Conservation (phyloP, 2,329 filamentous ascomycete genomes). For the Diaporthe eres region DNA sequence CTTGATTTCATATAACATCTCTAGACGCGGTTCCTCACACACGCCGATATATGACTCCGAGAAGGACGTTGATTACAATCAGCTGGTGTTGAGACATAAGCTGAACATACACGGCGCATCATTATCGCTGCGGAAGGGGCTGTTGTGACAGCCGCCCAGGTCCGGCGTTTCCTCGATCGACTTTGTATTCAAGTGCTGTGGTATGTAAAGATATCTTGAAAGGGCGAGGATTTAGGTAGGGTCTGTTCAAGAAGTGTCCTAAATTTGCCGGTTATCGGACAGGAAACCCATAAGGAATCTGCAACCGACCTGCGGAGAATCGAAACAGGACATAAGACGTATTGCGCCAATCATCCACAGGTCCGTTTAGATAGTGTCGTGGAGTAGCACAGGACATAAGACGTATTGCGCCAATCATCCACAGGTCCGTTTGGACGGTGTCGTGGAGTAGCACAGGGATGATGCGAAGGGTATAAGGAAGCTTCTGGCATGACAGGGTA, state of each 20-base stretch:
- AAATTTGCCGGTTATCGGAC: not conserved
- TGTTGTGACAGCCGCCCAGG: too few relatives aligned
- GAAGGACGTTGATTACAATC: too few relatives aligned
- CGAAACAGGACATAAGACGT: conserved; percentile 14
- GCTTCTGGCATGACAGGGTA: conserved; percentile 15
- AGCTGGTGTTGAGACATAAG: too few relatives aligned
- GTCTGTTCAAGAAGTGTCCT: not conserved
- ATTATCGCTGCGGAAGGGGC: too few relatives aligned
- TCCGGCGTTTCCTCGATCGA: too few relatives aligned
- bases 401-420: too few relatives aligned
- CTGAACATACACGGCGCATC: too few relatives aligned
- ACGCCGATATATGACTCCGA: too few relatives aligned
- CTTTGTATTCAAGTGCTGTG: not conserved
- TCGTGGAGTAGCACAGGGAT: conserved; percentile 1
- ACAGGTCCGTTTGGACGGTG: too few relatives aligned
- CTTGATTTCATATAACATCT: too few relatives aligned
- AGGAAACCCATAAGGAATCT: conserved; percentile 13
- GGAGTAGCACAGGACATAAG: not conserved
- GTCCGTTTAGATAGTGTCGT: conserved; percentile 1
- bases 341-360: conserved; percentile 15
- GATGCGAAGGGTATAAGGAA: not conserved
- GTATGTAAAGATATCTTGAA: not conserved
- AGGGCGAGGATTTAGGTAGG: not conserved
- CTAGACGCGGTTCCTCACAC: too few relatives aligned
- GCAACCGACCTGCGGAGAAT: conserved; percentile 19